Conservation (phyloP, 129 eudicot genomes). For the Saposhnikovia divaricata region DNA sequence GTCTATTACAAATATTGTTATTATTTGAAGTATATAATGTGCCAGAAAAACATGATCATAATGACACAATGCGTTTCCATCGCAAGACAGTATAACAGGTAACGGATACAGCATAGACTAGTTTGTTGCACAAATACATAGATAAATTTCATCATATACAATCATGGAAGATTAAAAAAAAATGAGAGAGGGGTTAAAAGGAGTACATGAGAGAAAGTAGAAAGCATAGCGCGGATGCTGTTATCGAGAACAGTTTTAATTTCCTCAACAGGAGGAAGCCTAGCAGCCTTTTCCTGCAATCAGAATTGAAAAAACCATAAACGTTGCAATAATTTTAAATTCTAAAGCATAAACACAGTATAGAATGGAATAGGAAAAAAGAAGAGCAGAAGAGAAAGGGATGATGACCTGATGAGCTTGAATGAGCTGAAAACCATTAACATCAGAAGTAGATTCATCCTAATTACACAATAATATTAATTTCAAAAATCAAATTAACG, state of each 20-base stretch:
- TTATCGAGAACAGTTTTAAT: constrained; percentile 53
- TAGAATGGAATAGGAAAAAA: neutral
- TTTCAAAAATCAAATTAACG: neutral
- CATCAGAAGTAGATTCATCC: constrained; percentile 49
- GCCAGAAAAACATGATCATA: neutral
- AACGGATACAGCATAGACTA: neutral
- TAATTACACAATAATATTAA: constrained; percentile 1
- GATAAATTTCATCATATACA: neutral
- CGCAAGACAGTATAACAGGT: neutral
- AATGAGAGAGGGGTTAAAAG: neutral
- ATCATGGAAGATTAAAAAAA: neutral
- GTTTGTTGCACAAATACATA: no score
- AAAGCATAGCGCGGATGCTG: constrained; percentile 71
- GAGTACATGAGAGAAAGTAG: constrained; percentile 77
- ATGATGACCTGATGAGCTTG: constrained; percentile 75
- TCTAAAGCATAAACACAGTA: neutral
- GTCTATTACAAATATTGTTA: no score
- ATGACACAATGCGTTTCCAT: neutral
- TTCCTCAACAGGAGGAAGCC: constrained; percentile 84
- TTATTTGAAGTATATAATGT: neutral
- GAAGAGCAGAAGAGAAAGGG: neutral
- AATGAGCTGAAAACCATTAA: constrained; percentile 46
- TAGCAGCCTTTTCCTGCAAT: constrained; percentile 77
- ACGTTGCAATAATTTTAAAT: no score
- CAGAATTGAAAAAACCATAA: neutral